Conservation (phyloP, 345 rosid species). For the Capsella bursapastoris region DNA sequence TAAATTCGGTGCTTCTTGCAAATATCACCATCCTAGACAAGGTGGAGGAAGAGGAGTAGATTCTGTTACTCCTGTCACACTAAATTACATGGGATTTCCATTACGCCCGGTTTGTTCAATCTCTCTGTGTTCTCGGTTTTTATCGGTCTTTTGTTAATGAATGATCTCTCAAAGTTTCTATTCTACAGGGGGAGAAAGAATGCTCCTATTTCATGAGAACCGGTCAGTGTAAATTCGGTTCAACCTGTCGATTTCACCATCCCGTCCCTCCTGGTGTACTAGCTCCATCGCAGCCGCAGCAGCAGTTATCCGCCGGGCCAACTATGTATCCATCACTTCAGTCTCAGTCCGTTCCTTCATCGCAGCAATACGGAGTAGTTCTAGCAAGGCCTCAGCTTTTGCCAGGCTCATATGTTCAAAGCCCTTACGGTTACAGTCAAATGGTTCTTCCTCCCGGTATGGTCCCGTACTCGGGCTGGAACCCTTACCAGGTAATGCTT, state of each 20-base stretch:
- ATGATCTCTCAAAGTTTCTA: conserved; percentile 22
- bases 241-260: conserved; percentile 87
- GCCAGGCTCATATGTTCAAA: conserved; percentile 70
- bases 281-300: conserved; percentile 43
- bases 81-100: conserved; percentile 80
- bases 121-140: background rate
- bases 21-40: conserved; percentile 89
- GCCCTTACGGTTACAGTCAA: conserved; percentile 65
- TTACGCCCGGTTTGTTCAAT: conserved; percentile 74
- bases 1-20: conserved; percentile 93
- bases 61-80: conserved; percentile 55
- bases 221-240: conserved; percentile 87
- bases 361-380: conserved; percentile 75
- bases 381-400: conserved; percentile 75
- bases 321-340: conserved; percentile 62
- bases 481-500: conserved; percentile 69
- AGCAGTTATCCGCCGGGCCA: conserved; percentile 53
- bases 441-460: conserved; percentile 70
- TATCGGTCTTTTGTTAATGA: background rate
- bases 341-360: conserved; percentile 62
- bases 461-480: conserved; percentile 77
- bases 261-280: conserved; percentile 65
- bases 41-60: conserved; percentile 47
- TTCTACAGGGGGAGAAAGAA: conserved; percentile 82
- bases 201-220: conserved; percentile 90